These are phyloP conservation scores for Schizopora paradoxa DNA, from an alignment of 1,284 basidiomycete genomes.

Conservation along the genomic window DNA sequence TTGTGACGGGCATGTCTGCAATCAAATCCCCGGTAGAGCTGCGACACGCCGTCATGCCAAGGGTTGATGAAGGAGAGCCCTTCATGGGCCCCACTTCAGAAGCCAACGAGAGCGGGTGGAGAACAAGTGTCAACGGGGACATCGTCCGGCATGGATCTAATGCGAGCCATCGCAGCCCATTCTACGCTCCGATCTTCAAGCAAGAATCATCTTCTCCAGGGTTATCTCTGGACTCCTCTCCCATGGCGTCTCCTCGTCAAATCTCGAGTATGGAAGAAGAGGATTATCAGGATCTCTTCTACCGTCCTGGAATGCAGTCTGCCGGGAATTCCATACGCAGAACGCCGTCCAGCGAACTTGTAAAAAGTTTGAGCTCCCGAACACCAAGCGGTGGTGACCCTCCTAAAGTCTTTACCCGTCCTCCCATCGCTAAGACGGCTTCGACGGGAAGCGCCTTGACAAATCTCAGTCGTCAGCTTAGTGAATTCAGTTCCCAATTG, in stretches of 20 bases:
- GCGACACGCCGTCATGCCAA: constrained; percentile 3
- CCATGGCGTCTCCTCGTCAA: constrained; percentile 16
- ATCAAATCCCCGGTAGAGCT: background rate
- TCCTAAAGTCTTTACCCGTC: background rate
- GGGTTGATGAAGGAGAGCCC: constrained; percentile 13
- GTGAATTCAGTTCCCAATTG: constrained; percentile 30
- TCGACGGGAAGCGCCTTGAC: constrained; percentile 50
- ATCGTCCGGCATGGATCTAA: too few relatives aligned
- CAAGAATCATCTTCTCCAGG: constrained; percentile 7
- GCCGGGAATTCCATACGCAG: constrained; percentile 3
- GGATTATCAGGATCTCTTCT: constrained; percentile 17
- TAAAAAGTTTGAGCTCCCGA: background rate
- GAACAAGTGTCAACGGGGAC: too few relatives aligned
- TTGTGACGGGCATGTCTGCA: constrained; percentile 3
- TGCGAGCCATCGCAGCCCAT: too few relatives aligned
- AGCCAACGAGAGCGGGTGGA: too few relatives aligned
- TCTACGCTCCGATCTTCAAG: constrained; percentile 1
- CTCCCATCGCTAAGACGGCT: constrained; percentile 15
- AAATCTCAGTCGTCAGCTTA: constrained; percentile 57
- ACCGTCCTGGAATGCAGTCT: constrained; percentile 13
- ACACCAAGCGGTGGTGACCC: constrained; percentile 19
- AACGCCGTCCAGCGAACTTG: constrained; percentile 4
- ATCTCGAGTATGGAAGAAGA: constrained; percentile 17
- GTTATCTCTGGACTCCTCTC: constrained; percentile 15
- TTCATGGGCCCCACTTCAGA: too few relatives aligned